These are phyloP conservation scores for Akanthomyces lecanii DNA, from an alignment of 2,329 filamentous ascomycete genomes.

Conservation along the genomic window DNA sequence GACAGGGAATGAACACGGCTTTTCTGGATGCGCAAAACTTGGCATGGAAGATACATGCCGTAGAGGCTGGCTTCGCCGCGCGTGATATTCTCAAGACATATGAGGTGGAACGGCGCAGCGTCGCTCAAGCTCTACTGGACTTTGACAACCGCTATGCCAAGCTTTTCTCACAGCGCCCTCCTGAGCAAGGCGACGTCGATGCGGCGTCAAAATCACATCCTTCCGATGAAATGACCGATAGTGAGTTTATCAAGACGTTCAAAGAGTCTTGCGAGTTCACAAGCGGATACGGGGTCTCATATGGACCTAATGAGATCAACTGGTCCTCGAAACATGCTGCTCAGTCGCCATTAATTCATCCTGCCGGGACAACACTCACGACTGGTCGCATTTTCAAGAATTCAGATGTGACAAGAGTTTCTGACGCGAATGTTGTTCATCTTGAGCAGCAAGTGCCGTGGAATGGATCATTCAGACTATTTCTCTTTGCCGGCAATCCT, in stretches of 20 bases:
- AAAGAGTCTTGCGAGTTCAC: conserved; percentile 91
- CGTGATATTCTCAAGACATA: conserved; percentile 77
- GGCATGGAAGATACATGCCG: conserved; percentile 93
- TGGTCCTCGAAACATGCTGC: conserved; percentile 73
- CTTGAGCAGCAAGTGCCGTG: conserved; percentile 85
- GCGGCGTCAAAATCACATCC: conserved; percentile 49
- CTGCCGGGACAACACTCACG: conserved; percentile 59
- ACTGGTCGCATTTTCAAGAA: conserved; percentile 74
- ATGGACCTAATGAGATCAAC: conserved; percentile 77
- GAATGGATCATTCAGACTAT: conserved; percentile 84
- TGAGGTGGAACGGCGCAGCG: conserved; percentile 76
- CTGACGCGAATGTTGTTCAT: conserved; percentile 85
- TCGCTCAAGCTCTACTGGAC: conserved; percentile 77
- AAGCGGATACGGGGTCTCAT: conserved; percentile 84
- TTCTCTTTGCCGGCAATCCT: conserved; percentile 74
- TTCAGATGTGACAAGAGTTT: conserved; percentile 77
- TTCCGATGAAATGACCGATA: conserved; percentile 41
- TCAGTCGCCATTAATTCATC: conserved; percentile 65
- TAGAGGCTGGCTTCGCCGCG: conserved; percentile 75
- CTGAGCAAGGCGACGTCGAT: conserved; percentile 67
- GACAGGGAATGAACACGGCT: conserved; percentile 76
- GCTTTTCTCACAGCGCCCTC: conserved; percentile 76
- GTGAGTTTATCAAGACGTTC: conserved; percentile 84
- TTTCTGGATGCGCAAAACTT: conserved; percentile 82
- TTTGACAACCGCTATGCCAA: conserved; percentile 90